Conservation (phyloP, 495 filamentous ascomycete genomes). For the Xylaria telfairii region DNA sequence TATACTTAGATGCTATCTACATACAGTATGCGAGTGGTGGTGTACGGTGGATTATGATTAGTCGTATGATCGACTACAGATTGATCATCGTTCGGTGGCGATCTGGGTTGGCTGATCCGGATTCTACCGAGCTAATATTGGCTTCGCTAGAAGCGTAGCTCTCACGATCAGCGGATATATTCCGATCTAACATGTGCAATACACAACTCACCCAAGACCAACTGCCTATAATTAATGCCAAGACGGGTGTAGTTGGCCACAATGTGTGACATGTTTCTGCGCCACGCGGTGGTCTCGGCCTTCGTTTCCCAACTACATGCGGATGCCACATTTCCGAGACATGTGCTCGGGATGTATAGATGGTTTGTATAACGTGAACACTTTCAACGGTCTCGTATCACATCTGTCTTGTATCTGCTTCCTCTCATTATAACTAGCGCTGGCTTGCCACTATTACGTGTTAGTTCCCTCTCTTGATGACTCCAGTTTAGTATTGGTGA, state of each 20-base stretch:
- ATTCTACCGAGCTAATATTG: background rate
- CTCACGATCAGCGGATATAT: background rate
- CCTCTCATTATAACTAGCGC: no score
- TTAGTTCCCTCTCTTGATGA: no score
- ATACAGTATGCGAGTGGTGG: background rate
- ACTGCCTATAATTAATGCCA: background rate
- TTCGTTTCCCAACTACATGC: background rate
- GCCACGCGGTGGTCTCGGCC: slow-evolving; percentile 13
- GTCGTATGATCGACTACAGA: slow-evolving; percentile 5
- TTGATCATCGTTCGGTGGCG: background rate
- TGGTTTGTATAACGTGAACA: background rate
- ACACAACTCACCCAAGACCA: background rate
- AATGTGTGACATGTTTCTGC: slow-evolving; percentile 2
- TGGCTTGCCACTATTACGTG: no score
- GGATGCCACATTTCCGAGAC: background rate
- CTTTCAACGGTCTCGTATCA: background rate
- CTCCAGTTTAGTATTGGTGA: no score
- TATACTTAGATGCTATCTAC: background rate
- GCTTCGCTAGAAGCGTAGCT: background rate
- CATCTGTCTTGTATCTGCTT: no score
- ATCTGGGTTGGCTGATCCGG: slow-evolving; percentile 6
- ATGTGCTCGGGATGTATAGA: background rate
- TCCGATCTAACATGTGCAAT: background rate
- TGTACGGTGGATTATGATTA: background rate
- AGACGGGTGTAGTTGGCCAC: background rate